Conservation (phyloP, 2,329 filamentous ascomycete genomes). For the Neonectria faginata region DNA sequence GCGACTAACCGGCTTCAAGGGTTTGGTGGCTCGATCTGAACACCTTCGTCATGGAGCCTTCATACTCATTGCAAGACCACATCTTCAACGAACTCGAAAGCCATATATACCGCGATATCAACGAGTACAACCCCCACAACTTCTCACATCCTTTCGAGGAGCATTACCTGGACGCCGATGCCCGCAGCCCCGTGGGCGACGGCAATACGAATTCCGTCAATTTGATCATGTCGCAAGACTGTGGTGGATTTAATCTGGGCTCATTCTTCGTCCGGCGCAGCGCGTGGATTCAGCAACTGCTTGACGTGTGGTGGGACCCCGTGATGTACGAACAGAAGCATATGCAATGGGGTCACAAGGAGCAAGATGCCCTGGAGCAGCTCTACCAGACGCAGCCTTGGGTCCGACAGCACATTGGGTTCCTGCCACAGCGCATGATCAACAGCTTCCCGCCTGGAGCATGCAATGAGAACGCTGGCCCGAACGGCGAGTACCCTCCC, state of each 20-base stretch:
- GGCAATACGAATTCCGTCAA: slow-evolving; percentile 83
- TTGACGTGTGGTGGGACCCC: slow-evolving; percentile 99
- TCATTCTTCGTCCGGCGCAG: slow-evolving; percentile 92
- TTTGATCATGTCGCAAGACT: slow-evolving; percentile 91
- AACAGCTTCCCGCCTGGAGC: slow-evolving; percentile 95
- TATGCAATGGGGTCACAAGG: slow-evolving; percentile 99
- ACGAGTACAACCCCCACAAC: slow-evolving; percentile 94
- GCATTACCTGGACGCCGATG: slow-evolving; percentile 79
- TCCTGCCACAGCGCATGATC: slow-evolving; percentile 90
- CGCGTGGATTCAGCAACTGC: slow-evolving; percentile 87
- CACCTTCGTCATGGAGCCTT: slow-evolving; percentile 97
- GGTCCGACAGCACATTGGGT: slow-evolving; percentile 88
- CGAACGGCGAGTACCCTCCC: slow-evolving; percentile 71
- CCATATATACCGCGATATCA: slow-evolving; percentile 93
- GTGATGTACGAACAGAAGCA: slow-evolving; percentile 98
- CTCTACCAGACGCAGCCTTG: slow-evolving; percentile 92
- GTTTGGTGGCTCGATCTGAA: slow-evolving; percentile 99
- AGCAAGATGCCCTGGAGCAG: slow-evolving; percentile 94
- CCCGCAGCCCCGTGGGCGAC: slow-evolving; percentile 81
- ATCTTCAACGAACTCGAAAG: slow-evolving; percentile 84
- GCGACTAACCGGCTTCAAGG: slow-evolving; percentile 71
- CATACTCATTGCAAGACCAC: slow-evolving; percentile 88
- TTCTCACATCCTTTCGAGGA: slow-evolving; percentile 85
- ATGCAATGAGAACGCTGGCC: slow-evolving; percentile 74
- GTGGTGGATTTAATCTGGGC: slow-evolving; percentile 93